These are phyloP conservation scores for Phytophthora sojae DNA, from an alignment of 352 stramenopile genomes.

Conservation along the genomic window DNA sequence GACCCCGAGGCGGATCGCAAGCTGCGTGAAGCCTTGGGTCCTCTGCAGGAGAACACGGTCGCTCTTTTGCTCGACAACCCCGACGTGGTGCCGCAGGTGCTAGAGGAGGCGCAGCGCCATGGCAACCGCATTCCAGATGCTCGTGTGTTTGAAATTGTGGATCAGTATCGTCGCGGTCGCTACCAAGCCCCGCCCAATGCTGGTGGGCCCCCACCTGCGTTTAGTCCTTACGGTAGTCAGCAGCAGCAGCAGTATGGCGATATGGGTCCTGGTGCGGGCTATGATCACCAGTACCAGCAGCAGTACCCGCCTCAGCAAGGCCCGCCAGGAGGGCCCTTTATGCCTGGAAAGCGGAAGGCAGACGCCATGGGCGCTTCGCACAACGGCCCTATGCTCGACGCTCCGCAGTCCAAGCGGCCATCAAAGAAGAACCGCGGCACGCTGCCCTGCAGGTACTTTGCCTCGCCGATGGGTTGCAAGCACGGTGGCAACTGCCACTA, in stretches of 20 bases:
- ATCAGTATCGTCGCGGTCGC: slow-evolving; percentile 59
- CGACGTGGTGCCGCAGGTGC: slow-evolving; percentile 77
- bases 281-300: slow-evolving; percentile 37
- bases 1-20: slow-evolving; percentile 69
- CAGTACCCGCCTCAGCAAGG: slow-evolving; percentile 45
- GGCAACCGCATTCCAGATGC: slow-evolving; percentile 78
- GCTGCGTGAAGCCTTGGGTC: slow-evolving; percentile 69
- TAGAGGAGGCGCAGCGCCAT: slow-evolving; percentile 82
- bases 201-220: slow-evolving; percentile 38
- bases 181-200: slow-evolving; percentile 39
- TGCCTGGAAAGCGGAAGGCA: slow-evolving; percentile 55
- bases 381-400: slow-evolving; percentile 49
- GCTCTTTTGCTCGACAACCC: slow-evolving; percentile 77
- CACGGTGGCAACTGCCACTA: slow-evolving; percentile 77
- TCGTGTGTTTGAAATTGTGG: slow-evolving; percentile 83
- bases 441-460: slow-evolving; percentile 80
- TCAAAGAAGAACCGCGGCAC: slow-evolving; percentile 55
- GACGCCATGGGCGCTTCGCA: slow-evolving; percentile 38
- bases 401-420: slow-evolving; percentile 47
- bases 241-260: slow-evolving; percentile 45
- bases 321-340: slow-evolving; percentile 31
- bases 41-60: slow-evolving; percentile 79
- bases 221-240: slow-evolving; percentile 57
- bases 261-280: slow-evolving; percentile 38
- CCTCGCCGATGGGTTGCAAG: slow-evolving; percentile 70